phyloP scores from a whole-genome alignment of 1,284 basidiomycete genomes.

The Golubevia sp. region DNA sequence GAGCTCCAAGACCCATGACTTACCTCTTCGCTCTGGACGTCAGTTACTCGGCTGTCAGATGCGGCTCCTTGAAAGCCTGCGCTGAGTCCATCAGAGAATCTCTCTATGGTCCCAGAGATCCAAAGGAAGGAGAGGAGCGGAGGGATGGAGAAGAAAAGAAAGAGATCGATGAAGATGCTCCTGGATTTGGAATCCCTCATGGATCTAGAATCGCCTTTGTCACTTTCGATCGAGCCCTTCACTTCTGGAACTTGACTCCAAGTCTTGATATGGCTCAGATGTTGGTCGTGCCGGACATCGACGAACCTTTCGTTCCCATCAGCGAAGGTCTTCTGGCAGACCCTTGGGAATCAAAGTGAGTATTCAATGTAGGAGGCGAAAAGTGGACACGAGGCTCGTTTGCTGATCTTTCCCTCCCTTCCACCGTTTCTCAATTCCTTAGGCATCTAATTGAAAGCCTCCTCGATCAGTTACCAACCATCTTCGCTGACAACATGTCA shows the following conservation, averaged over 20 bases:
- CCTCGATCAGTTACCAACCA: conserved; percentile 71
- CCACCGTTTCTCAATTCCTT: background rate
- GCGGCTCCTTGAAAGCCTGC: conserved; percentile 75
- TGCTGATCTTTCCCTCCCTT: conserved; percentile 3
- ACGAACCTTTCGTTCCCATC: conserved; percentile 88
- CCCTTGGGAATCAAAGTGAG: conserved; percentile 73
- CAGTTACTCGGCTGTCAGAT: conserved; percentile 72
- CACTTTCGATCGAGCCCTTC: conserved; percentile 80
- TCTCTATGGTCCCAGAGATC: conserved; percentile 66
- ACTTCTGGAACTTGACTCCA: conserved; percentile 89
- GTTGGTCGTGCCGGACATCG: conserved; percentile 83
- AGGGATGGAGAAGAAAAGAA: conserved; percentile 16
- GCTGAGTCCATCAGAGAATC: conserved; percentile 72
- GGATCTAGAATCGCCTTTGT: conserved; percentile 69
- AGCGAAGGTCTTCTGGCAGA: conserved; percentile 78
- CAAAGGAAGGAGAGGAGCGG: conserved; percentile 42
- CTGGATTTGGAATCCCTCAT: conserved; percentile 54
- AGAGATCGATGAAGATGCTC: conserved; percentile 23
- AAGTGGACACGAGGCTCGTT: background rate
- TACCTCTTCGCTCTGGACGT: conserved; percentile 91
- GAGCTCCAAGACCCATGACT: conserved; percentile 68
- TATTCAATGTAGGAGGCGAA: background rate
- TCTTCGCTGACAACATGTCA: conserved; percentile 68
- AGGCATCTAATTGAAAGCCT: conserved; percentile 71
- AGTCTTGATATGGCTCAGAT: conserved; percentile 70